Evolutionary conservation across 345 rosid genomes (phyloP), one percentile per base, ranked within the genome.

Genomic region (Euphorbia tirucalli): DNA sequence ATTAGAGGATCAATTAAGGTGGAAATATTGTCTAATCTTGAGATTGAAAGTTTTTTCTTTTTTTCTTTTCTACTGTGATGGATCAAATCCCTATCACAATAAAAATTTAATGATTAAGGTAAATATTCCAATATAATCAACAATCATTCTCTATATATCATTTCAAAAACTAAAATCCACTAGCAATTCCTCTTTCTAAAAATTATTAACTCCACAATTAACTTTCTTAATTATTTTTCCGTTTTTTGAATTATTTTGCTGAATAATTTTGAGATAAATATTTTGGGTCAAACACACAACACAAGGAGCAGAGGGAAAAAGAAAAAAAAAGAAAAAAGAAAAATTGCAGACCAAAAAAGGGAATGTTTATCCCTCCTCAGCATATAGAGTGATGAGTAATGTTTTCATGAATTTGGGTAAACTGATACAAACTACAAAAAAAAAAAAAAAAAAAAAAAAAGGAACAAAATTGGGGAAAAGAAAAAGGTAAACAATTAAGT

Each of bases 321-420:
- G 52, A 46, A 46, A 46, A 41, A 46, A 15, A 10, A n/a, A 49
- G n/a, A n/a, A n/a, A n/a, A n/a, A n/a, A n/a, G n/a, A n/a, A n/a
- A 52, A 52, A 5, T 52, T 52, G 58, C 7, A 19, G 58, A 52
- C 58, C 11, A 21, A 21, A 3, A 52, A 52, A 52, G 58, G 24
- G 1, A 52, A 52, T 21, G 58, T 19, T 19, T 52, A 52, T n/a
- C 58, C 58, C 24, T 52, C 54, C 15, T 49, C 19, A 49, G 19
- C 4, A 41, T 14, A 19, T 19, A 49, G 11, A 49, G 54, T 14
- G n/a, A 49, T 49, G 25, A 52, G 11, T 7, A 21, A 19, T 52
- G 10, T 52, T 56, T 56, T 21, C 27, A 56, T 56, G 60, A 56
- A 56, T 56, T 56, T 56, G 60, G 22, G 60, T 56, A 56, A 56